These are phyloP conservation scores for Elaeis oleifera DNA, from an alignment of 202 grass and related monocot genomes.

Conservation along the genomic window DNA sequence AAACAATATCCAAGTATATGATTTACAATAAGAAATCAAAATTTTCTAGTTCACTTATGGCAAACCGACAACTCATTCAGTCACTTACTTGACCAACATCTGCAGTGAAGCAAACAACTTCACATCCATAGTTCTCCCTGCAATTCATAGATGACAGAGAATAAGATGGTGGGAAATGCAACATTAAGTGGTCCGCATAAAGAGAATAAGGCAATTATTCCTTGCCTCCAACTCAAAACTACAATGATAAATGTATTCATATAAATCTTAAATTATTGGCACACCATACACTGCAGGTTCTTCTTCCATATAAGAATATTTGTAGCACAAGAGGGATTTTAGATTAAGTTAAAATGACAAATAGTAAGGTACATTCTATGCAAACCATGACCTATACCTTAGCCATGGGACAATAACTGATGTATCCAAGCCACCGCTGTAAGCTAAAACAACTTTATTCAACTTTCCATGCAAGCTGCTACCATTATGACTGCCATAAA, in stretches of 20 bases:
- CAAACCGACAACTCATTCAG: background rate
- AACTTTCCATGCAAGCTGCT: constrained; percentile 56
- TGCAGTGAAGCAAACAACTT: constrained; percentile 97
- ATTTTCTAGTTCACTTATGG: too few species aligned
- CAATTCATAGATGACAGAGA: constrained; percentile 22
- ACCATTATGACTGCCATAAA: constrained; percentile 20
- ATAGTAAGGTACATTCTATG: too few species aligned
- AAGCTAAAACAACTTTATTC: constrained; percentile 96
- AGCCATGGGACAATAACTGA: constrained; percentile 98
- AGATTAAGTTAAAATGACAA: too few species aligned
- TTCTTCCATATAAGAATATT: too few species aligned
- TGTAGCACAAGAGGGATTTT: too few species aligned
- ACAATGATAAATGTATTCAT: too few species aligned
- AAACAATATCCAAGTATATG: too few species aligned
- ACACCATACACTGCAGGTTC: too few species aligned
- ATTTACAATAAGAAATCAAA: too few species aligned
- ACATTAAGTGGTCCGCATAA: background rate
- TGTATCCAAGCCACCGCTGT: constrained; percentile 92
- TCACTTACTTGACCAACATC: constrained; percentile 86
- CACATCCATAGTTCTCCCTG: constrained; percentile 98
- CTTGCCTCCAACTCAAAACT: too few species aligned
- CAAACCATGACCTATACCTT: constrained; percentile 31
- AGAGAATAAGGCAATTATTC: too few species aligned
- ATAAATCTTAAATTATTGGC: too few species aligned
- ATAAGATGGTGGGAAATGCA: constrained; percentile 1